These are phyloP conservation scores for Warburgia ugandensis DNA, from an alignment of 164 flowering plant species.

Conservation along the genomic window DNA sequence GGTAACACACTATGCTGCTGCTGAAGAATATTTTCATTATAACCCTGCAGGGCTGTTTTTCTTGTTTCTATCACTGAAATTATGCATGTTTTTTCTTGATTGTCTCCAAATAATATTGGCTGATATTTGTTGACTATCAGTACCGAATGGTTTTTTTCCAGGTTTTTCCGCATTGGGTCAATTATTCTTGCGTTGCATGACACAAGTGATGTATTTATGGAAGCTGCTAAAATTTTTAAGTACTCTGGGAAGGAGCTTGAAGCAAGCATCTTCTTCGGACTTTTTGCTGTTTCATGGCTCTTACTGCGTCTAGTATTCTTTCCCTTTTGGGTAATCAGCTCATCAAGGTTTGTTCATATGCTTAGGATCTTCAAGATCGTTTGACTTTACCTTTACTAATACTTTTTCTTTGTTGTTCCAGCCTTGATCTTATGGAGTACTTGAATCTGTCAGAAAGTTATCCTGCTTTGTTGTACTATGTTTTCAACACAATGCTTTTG, in stretches of 20 bases:
- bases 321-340: conserved; percentile 73
- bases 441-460: conserved; percentile 38
- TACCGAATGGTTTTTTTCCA: conserved; percentile 25
- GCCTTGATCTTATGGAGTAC: conserved; percentile 29
- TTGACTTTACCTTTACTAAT: neutral
- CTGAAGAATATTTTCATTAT: too few species aligned
- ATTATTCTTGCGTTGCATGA: conserved; percentile 82
- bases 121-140: too few species aligned
- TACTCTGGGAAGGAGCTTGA: conserved; percentile 71
- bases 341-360: conserved; percentile 47
- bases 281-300: conserved; percentile 82
- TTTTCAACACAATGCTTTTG: conserved; percentile 76
- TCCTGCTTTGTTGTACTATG: conserved; percentile 39
- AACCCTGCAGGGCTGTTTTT: too few species aligned
- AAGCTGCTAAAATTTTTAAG: conserved; percentile 82
- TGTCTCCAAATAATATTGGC: too few species aligned
- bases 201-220: conserved; percentile 82
- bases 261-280: conserved; percentile 72
- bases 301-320: conserved; percentile 65
- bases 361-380: neutral
- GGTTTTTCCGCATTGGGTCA: conserved; percentile 80
- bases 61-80: too few species aligned
- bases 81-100: too few species aligned
- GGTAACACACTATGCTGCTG: too few species aligned
- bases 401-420: conserved; percentile 24